Evolutionary conservation across 805 yeast genomes (phyloP).

Genomic region (Wickerhamomyces canadensis): DNA sequence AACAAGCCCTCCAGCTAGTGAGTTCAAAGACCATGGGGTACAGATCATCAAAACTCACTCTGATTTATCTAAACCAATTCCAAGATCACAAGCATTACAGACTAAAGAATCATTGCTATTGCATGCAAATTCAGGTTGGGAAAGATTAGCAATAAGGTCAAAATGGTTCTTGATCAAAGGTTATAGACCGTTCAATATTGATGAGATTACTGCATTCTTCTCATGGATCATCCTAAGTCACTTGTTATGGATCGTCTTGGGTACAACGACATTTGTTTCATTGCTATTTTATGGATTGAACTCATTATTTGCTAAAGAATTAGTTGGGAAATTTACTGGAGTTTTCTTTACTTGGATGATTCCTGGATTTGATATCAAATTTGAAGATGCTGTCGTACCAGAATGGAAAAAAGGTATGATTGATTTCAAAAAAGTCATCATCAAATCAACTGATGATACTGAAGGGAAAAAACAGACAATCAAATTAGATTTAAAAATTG

Average conservation of each 20-base stretch:
- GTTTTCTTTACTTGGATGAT: conserved; percentile 64
- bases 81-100: conserved; percentile 6
- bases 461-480: conserved; percentile 75
- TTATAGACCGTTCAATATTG: conserved; percentile 80
- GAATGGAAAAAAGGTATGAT: conserved; percentile 88
- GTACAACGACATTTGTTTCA: conserved; percentile 89
- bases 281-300: conserved; percentile 63
- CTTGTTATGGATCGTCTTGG: conserved; percentile 68
- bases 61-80: not conserved
- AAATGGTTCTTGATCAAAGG: conserved; percentile 77
- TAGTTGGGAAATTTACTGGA: conserved; percentile 77
- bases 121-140: conserved; percentile 23
- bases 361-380: conserved; percentile 73
- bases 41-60: not conserved
- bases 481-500: conserved; percentile 74
- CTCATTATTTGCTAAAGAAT: conserved; percentile 83
- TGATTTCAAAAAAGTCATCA: conserved; percentile 67
- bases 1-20: too few species aligned
- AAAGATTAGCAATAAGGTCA: conserved; percentile 45
- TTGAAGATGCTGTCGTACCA: conserved; percentile 88
- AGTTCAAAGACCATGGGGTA: not conserved
- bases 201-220: conserved; percentile 80
- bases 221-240: conserved; percentile 91
- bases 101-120: conserved; percentile 15
- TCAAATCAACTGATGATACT: conserved; percentile 57